Percentiles rank a stretch among this genome's conserved stretches.
Conservation (phyloP, 768 basidiomycete species). For the Mycena epipterygia region DNA sequence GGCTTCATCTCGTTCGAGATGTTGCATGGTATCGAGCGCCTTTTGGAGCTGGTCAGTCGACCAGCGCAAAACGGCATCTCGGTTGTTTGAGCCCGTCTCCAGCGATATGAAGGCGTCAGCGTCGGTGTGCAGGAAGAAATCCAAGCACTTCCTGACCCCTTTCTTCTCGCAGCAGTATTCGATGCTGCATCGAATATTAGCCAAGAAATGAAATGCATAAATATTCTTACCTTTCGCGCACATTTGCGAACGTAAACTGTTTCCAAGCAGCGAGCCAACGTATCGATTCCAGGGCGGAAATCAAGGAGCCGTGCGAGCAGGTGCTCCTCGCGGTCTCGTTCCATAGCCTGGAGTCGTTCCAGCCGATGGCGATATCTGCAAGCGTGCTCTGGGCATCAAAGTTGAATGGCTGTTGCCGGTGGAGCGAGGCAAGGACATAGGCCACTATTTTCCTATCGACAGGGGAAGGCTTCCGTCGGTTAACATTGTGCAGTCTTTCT, state of each 20-base stretch:
- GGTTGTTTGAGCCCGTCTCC: constrained; percentile 22
- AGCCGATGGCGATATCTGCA: constrained; percentile 35
- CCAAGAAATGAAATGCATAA: not conserved
- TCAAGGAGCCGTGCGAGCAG: constrained; percentile 29
- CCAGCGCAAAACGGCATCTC: constrained; percentile 22
- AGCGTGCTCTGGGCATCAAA: constrained; percentile 27
- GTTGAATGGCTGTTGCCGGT: constrained; percentile 36
- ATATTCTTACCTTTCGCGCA: constrained; percentile 24
- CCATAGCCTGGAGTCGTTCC: constrained; percentile 34
- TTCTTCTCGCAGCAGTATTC: constrained; percentile 31
- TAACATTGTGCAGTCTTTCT: constrained; percentile 27
- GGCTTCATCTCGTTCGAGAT: constrained; percentile 29
- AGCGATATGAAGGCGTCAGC: constrained; percentile 20
- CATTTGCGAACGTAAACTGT: constrained; percentile 23
- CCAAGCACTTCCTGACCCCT: constrained; percentile 27
- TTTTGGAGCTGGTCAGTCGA: constrained; percentile 26
- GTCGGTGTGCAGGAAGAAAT: constrained; percentile 30
- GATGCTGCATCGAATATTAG: not conserved
- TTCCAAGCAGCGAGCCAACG: constrained; percentile 35
- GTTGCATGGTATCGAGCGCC: constrained; percentile 29
- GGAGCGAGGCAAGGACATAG: constrained; percentile 33
- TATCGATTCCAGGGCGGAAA: constrained; percentile 14
- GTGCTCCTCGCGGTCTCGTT: constrained; percentile 31
- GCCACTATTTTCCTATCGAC: constrained; percentile 33
- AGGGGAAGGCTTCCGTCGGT: constrained; percentile 23